Evolutionary conservation across 1,284 basidiomycete species (phyloP), one percentile per base, ranked within the genome.

Genomic region (Erythrobasidium hasegawianum): DNA sequence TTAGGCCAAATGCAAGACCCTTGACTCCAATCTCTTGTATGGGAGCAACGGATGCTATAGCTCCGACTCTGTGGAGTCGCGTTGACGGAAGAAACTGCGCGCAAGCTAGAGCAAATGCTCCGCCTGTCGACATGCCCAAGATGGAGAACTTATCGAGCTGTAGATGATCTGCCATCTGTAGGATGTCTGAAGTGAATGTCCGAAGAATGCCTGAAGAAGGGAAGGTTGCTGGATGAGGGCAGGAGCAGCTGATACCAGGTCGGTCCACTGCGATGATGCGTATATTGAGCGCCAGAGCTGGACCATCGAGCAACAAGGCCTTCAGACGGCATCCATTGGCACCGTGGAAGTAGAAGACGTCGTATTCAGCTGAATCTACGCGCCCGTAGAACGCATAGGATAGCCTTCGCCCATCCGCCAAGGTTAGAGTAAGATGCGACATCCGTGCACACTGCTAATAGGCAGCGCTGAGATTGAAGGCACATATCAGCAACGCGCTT

Each of bases 271-370:
- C 14, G 26, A 65, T 65, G 1, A 65, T 65, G 26, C 55, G 39
- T 10, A 58, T 29, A 2, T 26, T 38, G 16, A 49, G 11, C 9
- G 1, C 14, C 14, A 45, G 10, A 2, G 43, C 55, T 16, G 20
- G 8, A 10, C 47, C 29, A n/a, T 50, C n/a, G 27, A 56, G 47
- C 14, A 16, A 16, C 4, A 22, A 18, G 4, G 43, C 55, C 49
- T 65, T 55, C 13, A 58, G 18, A 18, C 62, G 29, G 18, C 54
- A 20, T 13, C 39, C 39, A 22, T 24, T 47, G 24, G 41, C 45
- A n/a, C 62, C 62, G 47, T 65, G 62, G 33, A 59, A 65, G 27
- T 47, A 57, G 26, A 65, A 41, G 43, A 65, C 43, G 29, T 38
- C 20, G 29, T 57, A 10, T 8, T 29, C 7, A n/a, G 43, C n/a